Percentiles rank a stretch among this genome's conserved stretches.
Evolutionary conservation across 306 rosid genomes (phyloP).

Genomic region (Cucurbita ficifolia): DNA sequence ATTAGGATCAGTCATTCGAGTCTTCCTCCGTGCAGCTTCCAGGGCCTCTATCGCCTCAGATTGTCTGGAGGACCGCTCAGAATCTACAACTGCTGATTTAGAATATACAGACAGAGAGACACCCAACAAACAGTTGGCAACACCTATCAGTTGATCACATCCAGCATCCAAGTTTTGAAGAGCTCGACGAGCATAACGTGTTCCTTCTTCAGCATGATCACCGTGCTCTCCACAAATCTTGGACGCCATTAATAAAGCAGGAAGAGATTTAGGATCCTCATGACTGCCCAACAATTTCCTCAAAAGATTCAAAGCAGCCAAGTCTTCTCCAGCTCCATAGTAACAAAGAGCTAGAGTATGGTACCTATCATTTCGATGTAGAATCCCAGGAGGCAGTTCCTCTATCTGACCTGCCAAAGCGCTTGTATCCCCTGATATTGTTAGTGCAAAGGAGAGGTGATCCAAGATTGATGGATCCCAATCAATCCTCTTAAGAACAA

Average conservation of each 20-base stretch:
- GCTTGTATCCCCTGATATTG: constrained; percentile 65
- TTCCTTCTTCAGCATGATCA: constrained; percentile 47
- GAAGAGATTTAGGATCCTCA: constrained; percentile 54
- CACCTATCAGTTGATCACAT: constrained; percentile 52
- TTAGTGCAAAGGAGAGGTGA: constrained; percentile 78
- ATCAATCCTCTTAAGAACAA: constrained; percentile 40
- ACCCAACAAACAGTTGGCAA: constrained; percentile 58
- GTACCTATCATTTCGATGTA: constrained; percentile 40
- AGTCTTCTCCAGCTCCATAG: constrained; percentile 55
- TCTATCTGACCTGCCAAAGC: constrained; percentile 63
- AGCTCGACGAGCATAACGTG: constrained; percentile 35
- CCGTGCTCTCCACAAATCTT: constrained; percentile 61
- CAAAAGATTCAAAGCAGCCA: constrained; percentile 58
- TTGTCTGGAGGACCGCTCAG: constrained; percentile 48
- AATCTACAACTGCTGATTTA: constrained; percentile 39
- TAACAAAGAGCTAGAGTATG: constrained; percentile 63
- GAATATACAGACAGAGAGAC: constrained; percentile 57
- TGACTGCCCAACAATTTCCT: constrained; percentile 38
- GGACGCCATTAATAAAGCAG: constrained; percentile 63
- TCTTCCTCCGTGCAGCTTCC: constrained; percentile 47
- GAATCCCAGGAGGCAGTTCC: constrained; percentile 56
- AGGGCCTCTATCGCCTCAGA: constrained; percentile 52
- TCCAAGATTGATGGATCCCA: constrained; percentile 96
- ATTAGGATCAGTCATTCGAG: constrained; percentile 41
- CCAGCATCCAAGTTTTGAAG: constrained; percentile 34